Evolutionary conservation across 2,329 filamentous ascomycete species (phyloP).

Genomic region (Ascocoryne sarcoides): DNA sequence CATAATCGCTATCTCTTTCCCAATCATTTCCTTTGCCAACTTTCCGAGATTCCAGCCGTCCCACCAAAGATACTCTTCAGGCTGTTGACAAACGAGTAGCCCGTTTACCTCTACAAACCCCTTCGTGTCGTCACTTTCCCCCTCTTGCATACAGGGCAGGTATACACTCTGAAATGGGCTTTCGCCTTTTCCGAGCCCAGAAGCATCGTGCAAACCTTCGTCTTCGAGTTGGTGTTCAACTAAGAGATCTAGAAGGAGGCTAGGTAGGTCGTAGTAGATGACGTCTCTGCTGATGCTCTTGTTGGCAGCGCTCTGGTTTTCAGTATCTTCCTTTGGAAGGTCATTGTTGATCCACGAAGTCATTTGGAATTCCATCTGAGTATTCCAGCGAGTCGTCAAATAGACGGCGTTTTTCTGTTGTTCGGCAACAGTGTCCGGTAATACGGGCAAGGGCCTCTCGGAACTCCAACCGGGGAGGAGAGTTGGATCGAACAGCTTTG

Average conservation of each 20-base stretch:
- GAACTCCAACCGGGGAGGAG: conserved; percentile 44
- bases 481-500: conserved; percentile 44
- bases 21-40: conserved; percentile 30
- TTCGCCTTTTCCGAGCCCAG: conserved; percentile 34
- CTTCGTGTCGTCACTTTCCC: conserved; percentile 10
- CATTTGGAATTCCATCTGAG: conserved; percentile 32
- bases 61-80: conserved; percentile 42
- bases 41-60: conserved; percentile 39
- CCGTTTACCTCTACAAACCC: conserved; percentile 15
- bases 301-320: not conserved
- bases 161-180: conserved; percentile 14
- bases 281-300: conserved; percentile 25
- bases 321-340: not conserved
- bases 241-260: conserved; percentile 36
- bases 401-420: conserved; percentile 46
- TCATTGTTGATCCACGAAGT: conserved; percentile 34
- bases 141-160: conserved; percentile 19
- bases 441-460: conserved; percentile 34
- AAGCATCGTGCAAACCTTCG: conserved; percentile 34
- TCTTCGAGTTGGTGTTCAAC: conserved; percentile 40
- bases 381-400: conserved; percentile 44
- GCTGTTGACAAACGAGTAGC: conserved; percentile 29
- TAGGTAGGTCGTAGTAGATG: conserved; percentile 34
- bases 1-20: conserved; percentile 24
- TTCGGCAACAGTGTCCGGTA: conserved; percentile 40